Conservation (phyloP, 208 protist species). For the Lotmaria passim region DNA sequence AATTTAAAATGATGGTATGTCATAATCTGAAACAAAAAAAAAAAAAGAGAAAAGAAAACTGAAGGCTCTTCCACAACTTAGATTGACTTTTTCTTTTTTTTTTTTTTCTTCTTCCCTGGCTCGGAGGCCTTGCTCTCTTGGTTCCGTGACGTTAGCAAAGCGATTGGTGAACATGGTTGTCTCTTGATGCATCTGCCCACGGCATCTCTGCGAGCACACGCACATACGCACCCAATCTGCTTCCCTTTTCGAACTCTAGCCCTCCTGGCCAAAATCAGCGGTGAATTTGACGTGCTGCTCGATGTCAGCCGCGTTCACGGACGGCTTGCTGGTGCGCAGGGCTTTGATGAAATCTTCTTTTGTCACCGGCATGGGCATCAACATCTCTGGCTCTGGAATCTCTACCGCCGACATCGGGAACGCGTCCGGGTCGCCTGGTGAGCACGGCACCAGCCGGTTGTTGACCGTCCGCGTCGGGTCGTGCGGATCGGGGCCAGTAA, state of each 20-base stretch:
- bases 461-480: slow-evolving; percentile 77
- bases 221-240: too few species aligned
- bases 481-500: slow-evolving; percentile 73
- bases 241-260: slow-evolving; percentile 64
- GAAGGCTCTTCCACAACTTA: background rate
- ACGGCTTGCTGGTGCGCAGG: slow-evolving; percentile 85
- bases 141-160: too few species aligned
- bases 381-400: slow-evolving; percentile 86
- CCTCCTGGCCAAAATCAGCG: slow-evolving; percentile 96
- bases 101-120: too few species aligned
- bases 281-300: slow-evolving; percentile 95
- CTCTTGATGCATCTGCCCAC: too few species aligned
- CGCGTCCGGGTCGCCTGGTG: slow-evolving; percentile 92
- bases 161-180: too few species aligned
- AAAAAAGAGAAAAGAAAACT: slow-evolving; percentile 9
- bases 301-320: slow-evolving; percentile 93
- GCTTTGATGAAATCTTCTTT: slow-evolving; percentile 94
- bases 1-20: background rate
- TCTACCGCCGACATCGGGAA: slow-evolving; percentile 94
- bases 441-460: slow-evolving; percentile 93
- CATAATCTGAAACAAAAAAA: background rate
- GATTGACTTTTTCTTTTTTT: too few species aligned
- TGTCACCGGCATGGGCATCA: slow-evolving; percentile 92
- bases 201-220: too few species aligned
- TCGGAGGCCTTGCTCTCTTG: too few species aligned